These are phyloP conservation scores for Amphibolis antarctica DNA, from an alignment of 106 monocot genomes.

Conservation along the genomic window DNA sequence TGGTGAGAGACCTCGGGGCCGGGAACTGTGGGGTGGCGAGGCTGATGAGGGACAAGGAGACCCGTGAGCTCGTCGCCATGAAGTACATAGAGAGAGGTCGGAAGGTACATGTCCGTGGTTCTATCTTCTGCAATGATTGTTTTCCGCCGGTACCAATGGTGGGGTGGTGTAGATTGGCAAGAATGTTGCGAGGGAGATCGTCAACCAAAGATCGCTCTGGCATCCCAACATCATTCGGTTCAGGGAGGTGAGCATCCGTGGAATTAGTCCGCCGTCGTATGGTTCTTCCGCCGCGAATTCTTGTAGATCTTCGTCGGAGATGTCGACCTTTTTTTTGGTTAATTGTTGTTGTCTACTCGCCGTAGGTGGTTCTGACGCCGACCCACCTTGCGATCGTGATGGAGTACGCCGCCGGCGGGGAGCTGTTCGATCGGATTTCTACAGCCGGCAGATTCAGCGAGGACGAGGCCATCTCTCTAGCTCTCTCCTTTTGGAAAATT, in stretches of 20 bases:
- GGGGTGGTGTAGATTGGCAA: conserved; percentile 54
- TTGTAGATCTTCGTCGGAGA: neutral
- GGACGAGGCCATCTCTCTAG: conserved; percentile 44
- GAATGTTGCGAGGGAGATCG: conserved; percentile 91
- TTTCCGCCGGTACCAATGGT: neutral
- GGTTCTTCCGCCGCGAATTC: neutral
- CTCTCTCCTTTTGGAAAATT: neutral
- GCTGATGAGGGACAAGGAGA: conserved; percentile 85
- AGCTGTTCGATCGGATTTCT: conserved; percentile 90
- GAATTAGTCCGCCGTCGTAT: neutral
- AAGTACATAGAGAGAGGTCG: conserved; percentile 89
- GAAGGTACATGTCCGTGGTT: conserved; percentile 32
- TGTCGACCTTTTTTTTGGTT: neutral
- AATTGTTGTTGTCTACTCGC: too few relatives aligned
- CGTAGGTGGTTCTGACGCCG: conserved; percentile 72
- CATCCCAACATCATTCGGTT: conserved; percentile 95
- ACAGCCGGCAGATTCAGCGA: conserved; percentile 79
- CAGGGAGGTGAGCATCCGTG: conserved; percentile 45
- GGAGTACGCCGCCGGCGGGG: conserved; percentile 92
- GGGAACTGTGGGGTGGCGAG: conserved; percentile 91
- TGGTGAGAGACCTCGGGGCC: conserved; percentile 72
- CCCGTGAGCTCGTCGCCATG: conserved; percentile 95
- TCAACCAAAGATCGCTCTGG: conserved; percentile 72
- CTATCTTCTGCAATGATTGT: neutral
- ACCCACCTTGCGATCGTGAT: conserved; percentile 83